Conservation (phyloP, 768 basidiomycete genomes). For the Suillus luteus region DNA sequence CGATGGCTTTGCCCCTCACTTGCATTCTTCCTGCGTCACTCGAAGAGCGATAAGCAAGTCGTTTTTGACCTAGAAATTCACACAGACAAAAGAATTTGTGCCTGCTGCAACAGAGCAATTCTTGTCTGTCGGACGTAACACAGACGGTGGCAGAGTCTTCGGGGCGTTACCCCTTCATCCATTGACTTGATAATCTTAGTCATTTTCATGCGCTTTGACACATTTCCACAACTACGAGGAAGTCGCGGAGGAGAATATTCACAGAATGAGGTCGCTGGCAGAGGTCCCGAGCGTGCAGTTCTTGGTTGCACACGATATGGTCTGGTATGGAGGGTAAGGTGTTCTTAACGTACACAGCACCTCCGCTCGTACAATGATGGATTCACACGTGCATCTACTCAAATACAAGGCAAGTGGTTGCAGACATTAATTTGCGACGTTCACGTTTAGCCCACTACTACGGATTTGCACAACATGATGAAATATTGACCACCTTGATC, state of each 20-base stretch:
- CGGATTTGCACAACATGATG: not conserved
- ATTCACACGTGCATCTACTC: not conserved
- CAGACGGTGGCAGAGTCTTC: slow-evolving; percentile 44
- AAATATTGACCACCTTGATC: not conserved
- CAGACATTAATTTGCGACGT: not conserved
- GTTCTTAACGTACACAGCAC: no score
- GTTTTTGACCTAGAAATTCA: slow-evolving; percentile 61
- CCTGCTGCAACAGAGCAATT: slow-evolving; percentile 27
- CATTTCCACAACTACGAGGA: slow-evolving; percentile 42
- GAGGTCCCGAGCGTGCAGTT: slow-evolving; percentile 43
- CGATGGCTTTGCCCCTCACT: slow-evolving; percentile 44
- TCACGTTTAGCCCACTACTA: not conserved
- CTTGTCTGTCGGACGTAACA: slow-evolving; percentile 29
- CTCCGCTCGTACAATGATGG: not conserved
- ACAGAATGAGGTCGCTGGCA: slow-evolving; percentile 40
- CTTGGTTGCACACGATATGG: slow-evolving; percentile 53
- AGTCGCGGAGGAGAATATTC: slow-evolving; percentile 44
- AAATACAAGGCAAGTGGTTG: not conserved
- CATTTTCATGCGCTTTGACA: slow-evolving; percentile 40
- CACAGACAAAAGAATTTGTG: slow-evolving; percentile 45
- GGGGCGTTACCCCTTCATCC: slow-evolving; percentile 41
- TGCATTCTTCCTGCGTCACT: slow-evolving; percentile 54
- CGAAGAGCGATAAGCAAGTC: slow-evolving; percentile 39
- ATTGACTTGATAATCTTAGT: slow-evolving; percentile 47
- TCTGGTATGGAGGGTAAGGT: no score